Base-by-base conservation (phyloP, 2,329 filamentous ascomycete species). In the Stachybotrys elegans region DNA sequence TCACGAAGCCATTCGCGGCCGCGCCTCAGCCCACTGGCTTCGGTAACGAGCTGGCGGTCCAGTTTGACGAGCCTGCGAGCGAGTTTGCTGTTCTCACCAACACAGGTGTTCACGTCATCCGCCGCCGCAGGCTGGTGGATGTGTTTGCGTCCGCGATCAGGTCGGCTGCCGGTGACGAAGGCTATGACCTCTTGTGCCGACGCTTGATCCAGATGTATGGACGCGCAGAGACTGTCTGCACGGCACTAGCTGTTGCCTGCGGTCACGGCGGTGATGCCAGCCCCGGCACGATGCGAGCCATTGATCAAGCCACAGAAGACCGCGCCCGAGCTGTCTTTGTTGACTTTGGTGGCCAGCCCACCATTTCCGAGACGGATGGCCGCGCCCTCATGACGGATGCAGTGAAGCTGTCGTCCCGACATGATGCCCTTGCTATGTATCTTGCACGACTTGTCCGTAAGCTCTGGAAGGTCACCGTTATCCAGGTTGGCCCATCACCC, bases 1-100 rank as follows among this genome's bases (percentile, higher is more conserved):
- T 89, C 22, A 88, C 85, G 1, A 76, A 78, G 40, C 79, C 86
- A 0, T 92, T 90, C 54, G 76, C 81, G 14, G 86, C 86, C 9
- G 76, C 82, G 1, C 69, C 68, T 11, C 78, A 80, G 21, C 86
- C 88, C 0, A 61, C 81, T 19, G 92, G 91, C 0, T 97, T 95
- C 57, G 91, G 92, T 11, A 98, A 98, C 55, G 93, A 98, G 66
- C 73, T 97, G 44, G 89, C 93, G 2, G 86, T 95, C n/a, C 94
- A 98, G 56, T 98, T 93, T 55, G 93, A 98, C 57, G 77, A 87
- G 47, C 73, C 83, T 0, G 78, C 86, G 0, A 82, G 85, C 41
- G 92, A 98, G 59, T 83, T 97, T 51, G 93, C 92, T 1, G 81
- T 98, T 38, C 75, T 98, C 43, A 97, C 93, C 23, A 95, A 93